A percentile compares a stretch with the other conserved stretches of the same genome.
Conservation (phyloP, 2,329 filamentous ascomycete species). For the Ophiostoma novo-ulmi region DNA sequence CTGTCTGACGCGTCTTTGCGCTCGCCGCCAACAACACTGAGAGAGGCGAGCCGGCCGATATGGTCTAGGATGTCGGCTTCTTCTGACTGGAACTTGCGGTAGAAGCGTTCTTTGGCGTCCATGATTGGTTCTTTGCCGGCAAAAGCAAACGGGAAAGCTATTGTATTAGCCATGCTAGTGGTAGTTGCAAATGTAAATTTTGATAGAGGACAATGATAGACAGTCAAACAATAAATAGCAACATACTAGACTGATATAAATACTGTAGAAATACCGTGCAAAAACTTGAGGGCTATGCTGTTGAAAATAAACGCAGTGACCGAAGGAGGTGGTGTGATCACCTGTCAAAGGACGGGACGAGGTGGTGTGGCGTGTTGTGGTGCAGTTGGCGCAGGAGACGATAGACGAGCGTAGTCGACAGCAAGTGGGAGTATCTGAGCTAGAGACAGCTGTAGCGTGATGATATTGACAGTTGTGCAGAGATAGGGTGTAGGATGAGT, state of each 20-base stretch:
- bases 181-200: background rate
- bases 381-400: background rate
- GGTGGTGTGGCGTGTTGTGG: background rate
- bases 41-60: conserved; percentile 62
- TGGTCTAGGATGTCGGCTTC: conserved; percentile 69
- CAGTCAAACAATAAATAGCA: background rate
- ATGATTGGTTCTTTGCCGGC: conserved; percentile 31
- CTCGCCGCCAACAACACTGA: conserved; percentile 63
- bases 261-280: background rate
- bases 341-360: background rate
- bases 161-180: background rate
- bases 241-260: background rate
- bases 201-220: background rate
- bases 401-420: background rate
- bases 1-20: conserved; percentile 76
- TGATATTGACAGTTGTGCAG: background rate
- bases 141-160: conserved; percentile 1
- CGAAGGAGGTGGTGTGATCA: background rate
- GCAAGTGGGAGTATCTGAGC: background rate
- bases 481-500: background rate
- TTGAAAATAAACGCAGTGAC: background rate
- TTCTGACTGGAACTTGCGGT: conserved; percentile 74
- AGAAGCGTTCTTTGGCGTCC: conserved; percentile 72
- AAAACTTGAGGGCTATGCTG: too few relatives aligned
- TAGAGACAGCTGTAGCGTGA: background rate